These are phyloP conservation scores for Acacia pycnantha DNA, from an alignment of 331 rosid genomes.

Conservation along the genomic window DNA sequence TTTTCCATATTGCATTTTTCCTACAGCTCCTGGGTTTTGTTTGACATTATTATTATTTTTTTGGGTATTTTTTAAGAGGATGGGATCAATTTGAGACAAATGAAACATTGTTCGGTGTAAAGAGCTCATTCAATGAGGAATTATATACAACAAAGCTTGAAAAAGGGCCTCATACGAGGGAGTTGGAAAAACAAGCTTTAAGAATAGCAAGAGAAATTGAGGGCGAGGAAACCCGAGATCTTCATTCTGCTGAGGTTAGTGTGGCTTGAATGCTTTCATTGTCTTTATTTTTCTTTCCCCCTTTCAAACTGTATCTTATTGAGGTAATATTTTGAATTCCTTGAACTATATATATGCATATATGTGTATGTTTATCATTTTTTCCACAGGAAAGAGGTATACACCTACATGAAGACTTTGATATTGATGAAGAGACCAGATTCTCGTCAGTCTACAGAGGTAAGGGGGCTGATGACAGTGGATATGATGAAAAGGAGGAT, in stretches of 20 bases:
- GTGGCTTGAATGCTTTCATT: constrained; percentile 1
- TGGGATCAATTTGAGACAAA: constrained; percentile 97
- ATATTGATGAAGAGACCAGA: constrained; percentile 93
- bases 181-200: constrained; percentile 73
- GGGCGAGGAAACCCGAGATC: constrained; percentile 92
- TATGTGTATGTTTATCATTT: not conserved
- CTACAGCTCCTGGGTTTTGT: not conserved
- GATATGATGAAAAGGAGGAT: constrained; percentile 64
- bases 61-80: constrained; percentile 42
- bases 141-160: constrained; percentile 94
- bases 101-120: constrained; percentile 83
- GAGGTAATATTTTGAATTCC: constrained; percentile 11
- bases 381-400: constrained; percentile 86
- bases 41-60: not conserved
- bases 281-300: constrained; percentile 24
- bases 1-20: constrained; percentile 7
- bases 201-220: constrained; percentile 94
- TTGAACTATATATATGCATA: not conserved
- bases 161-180: constrained; percentile 76
- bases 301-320: constrained; percentile 2
- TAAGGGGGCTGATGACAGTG: constrained; percentile 69
- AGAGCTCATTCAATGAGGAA: constrained; percentile 89
- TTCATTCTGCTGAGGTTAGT: constrained; percentile 91
- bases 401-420: constrained; percentile 46
- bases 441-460: constrained; percentile 87